Percentiles rank a stretch among this genome's conserved stretches.
Conservation (phyloP, 371 early-diverging fungal species). For the Mortierella sp. region DNA sequence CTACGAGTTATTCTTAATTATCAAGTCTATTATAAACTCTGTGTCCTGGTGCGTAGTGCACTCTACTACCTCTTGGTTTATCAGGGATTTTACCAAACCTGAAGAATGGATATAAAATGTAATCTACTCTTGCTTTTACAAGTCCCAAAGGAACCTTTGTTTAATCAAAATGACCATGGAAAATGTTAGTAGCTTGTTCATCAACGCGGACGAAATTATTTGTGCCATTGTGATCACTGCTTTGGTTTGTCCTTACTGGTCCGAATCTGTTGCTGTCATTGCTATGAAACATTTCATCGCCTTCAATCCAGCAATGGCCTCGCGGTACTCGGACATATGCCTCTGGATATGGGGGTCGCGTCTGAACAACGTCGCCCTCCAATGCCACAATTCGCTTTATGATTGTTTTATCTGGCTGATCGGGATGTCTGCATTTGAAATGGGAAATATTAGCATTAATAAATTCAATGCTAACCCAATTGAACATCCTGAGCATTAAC, state of each 20-base stretch:
- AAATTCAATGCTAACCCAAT: background rate
- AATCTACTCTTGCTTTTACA: constrained; percentile 32
- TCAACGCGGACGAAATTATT: constrained; percentile 7
- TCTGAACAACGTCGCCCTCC: constrained; percentile 86
- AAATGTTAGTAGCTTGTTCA: background rate
- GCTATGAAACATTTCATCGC: constrained; percentile 90
- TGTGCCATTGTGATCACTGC: background rate
- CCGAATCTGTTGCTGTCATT: constrained; percentile 91
- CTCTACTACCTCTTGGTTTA: constrained; percentile 31
- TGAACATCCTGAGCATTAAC: background rate
- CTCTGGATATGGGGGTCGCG: constrained; percentile 59
- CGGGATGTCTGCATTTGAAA: constrained; percentile 69
- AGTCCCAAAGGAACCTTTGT: constrained; percentile 47
- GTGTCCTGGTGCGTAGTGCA: constrained; percentile 52
- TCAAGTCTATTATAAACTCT: constrained; percentile 40
- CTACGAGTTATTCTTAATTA: constrained; percentile 11
- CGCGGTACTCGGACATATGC: constrained; percentile 76
- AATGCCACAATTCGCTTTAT: constrained; percentile 90
- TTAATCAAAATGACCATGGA: background rate
- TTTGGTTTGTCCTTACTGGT: constrained; percentile 65
- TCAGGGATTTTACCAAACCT: constrained; percentile 45
- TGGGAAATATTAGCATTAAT: background rate
- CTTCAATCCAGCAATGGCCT: constrained; percentile 95
- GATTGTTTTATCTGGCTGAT: constrained; percentile 75
- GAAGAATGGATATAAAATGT: constrained; percentile 42